Conservation (phyloP, 2,329 filamentous ascomycete genomes). For the Hyphodiscus sp. region DNA sequence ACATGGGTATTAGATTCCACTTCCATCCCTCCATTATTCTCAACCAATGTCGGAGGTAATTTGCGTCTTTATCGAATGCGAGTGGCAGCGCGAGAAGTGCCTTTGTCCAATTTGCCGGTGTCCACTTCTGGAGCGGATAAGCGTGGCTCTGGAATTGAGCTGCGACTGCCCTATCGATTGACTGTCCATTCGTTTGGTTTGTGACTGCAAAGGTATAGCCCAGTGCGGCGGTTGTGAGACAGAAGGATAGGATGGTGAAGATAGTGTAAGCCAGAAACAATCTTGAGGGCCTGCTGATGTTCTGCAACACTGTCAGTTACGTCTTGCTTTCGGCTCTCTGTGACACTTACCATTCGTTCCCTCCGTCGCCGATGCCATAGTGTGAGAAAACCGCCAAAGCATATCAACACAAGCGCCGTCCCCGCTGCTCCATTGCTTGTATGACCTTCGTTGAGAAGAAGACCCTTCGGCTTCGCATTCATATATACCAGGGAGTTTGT, state of each 20-base stretch:
- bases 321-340: background rate
- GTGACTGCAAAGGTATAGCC: conserved; percentile 11
- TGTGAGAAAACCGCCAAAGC: conserved; percentile 10
- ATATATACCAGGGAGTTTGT: background rate
- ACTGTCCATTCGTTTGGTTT: conserved; percentile 12
- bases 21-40: conserved; percentile 13
- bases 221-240: conserved; percentile 10
- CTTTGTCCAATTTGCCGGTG: conserved; percentile 15
- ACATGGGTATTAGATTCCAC: conserved; percentile 17
- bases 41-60: conserved; percentile 11
- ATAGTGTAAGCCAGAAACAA: conserved; percentile 11
- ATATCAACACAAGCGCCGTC: conserved; percentile 11
- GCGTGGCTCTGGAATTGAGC: conserved; percentile 4
- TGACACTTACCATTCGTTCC: conserved; percentile 1
- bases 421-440: conserved; percentile 16
- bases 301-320: conserved; percentile 3
- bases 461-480: conserved; percentile 10
- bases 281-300: conserved; percentile 1
- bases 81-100: conserved; percentile 11
- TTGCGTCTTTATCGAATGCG: background rate
- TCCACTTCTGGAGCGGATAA: conserved; percentile 13
- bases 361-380: conserved; percentile 6
- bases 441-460: conserved; percentile 13
- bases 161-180: conserved; percentile 7
- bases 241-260: conserved; percentile 8